phyloP scores from a whole-genome alignment of 2,329 filamentous ascomycete species.

The Colletotrichum tamarilloi region DNA sequence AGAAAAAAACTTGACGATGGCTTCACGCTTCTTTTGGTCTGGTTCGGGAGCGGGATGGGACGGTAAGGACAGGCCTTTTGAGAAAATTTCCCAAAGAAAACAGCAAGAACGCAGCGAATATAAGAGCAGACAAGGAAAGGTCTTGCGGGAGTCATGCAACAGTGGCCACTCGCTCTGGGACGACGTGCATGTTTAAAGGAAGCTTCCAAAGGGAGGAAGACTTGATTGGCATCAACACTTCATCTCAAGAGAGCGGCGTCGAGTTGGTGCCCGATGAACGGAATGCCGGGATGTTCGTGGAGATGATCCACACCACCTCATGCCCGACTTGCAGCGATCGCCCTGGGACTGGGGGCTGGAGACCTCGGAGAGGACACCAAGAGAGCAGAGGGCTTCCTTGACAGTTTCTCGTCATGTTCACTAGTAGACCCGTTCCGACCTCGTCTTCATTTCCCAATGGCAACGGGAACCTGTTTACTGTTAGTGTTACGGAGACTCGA shows the following conservation, averaged over 20 bases:
- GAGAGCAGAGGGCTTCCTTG: background rate
- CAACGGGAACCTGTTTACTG: constrained; percentile 5
- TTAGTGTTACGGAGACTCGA: background rate
- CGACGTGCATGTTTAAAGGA: constrained; percentile 29
- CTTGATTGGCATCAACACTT: background rate
- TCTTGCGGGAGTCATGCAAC: constrained; percentile 26
- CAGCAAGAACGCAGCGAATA: background rate
- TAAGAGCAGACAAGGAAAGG: constrained; percentile 28
- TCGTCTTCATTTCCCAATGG: constrained; percentile 9
- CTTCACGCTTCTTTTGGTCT: background rate
- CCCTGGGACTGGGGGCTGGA: constrained; percentile 26
- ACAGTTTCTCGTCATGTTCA: background rate
- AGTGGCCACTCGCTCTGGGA: constrained; percentile 2
- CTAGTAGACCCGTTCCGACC: background rate
- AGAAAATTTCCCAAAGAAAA: background rate
- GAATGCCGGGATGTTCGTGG: constrained; percentile 27
- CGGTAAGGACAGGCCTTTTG: constrained; percentile 27
- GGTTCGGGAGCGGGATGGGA: background rate
- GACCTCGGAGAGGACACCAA: background rate
- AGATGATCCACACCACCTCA: constrained; percentile 29
- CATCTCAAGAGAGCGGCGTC: background rate
- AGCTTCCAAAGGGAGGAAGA: background rate
- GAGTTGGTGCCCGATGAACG: constrained; percentile 33
- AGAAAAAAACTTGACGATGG: constrained; percentile 12
- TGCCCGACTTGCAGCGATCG: constrained; percentile 35